phyloP scores from a whole-genome alignment of 345 rosid genomes.

The Rhizophora apiculata region DNA sequence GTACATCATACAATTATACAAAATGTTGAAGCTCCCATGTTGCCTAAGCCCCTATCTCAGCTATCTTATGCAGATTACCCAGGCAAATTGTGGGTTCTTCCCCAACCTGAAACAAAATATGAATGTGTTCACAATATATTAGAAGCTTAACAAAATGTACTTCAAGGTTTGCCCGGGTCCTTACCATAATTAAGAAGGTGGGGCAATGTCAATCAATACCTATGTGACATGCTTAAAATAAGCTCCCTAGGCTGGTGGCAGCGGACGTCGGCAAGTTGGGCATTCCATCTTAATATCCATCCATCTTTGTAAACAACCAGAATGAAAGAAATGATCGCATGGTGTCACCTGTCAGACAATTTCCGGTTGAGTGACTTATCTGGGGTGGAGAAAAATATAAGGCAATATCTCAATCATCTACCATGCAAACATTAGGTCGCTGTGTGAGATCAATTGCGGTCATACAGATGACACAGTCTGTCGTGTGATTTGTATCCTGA shows the following conservation, averaged over 20 bases:
- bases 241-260: slow-evolving; percentile 72
- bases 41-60: slow-evolving; percentile 21
- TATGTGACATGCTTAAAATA: slow-evolving; percentile 23
- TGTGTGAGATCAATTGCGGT: slow-evolving; percentile 66
- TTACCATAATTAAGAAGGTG: slow-evolving; percentile 30
- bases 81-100: slow-evolving; percentile 20
- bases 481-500: slow-evolving; percentile 43
- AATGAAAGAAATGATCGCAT: slow-evolving; percentile 92
- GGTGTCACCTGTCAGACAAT: slow-evolving; percentile 72
- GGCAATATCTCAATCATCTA: slow-evolving; percentile 19
- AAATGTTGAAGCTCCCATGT: slow-evolving; percentile 10
- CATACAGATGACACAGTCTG: slow-evolving; percentile 97
- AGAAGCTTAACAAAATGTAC: background rate
- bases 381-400: slow-evolving; percentile 5
- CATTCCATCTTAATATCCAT: slow-evolving; percentile 99
- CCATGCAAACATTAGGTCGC: slow-evolving; percentile 78
- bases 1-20: slow-evolving; percentile 32
- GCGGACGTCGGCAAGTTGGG: slow-evolving; percentile 92
- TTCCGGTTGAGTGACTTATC: background rate
- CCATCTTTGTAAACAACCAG: slow-evolving; percentile 95
- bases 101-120: slow-evolving; percentile 26
- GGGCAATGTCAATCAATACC: slow-evolving; percentile 25
- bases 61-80: slow-evolving; percentile 26
- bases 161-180: slow-evolving; percentile 12
- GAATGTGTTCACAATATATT: background rate